phyloP scores from a whole-genome alignment of 192 early-diverging fungal genomes.

The Entomortierella lignicola region DNA sequence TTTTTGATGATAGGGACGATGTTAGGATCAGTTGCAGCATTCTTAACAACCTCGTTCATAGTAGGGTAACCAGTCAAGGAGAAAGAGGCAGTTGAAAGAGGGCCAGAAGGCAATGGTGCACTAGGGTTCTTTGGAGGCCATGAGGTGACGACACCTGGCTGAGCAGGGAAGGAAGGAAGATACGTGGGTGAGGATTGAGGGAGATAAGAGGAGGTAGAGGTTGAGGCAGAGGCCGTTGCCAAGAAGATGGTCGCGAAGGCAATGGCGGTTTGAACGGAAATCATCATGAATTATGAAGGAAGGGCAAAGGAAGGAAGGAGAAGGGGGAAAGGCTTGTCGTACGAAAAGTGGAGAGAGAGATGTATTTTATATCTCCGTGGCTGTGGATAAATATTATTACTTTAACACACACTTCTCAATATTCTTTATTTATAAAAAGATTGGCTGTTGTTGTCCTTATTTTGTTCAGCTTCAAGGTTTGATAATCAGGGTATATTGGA shows the following conservation, averaged over 20 bases:
- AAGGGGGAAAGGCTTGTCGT: too few relatives aligned
- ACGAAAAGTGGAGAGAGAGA: too few relatives aligned
- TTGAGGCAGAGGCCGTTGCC: slow-evolving; percentile 1
- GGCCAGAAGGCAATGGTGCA: slow-evolving; percentile 27
- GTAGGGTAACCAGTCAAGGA: slow-evolving; percentile 36
- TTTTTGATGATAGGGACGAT: slow-evolving; percentile 34
- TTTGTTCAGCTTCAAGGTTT: too few relatives aligned
- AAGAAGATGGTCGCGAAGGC: slow-evolving; percentile 2
- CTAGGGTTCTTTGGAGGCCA: slow-evolving; percentile 18
- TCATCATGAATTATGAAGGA: not conserved
- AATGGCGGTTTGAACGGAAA: slow-evolving; percentile 6
- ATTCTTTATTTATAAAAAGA: too few relatives aligned
- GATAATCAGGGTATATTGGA: too few relatives aligned
- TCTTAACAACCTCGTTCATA: slow-evolving; percentile 9
- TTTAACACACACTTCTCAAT: too few relatives aligned
- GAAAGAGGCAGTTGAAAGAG: slow-evolving; percentile 22
- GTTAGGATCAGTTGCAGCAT: slow-evolving; percentile 35
- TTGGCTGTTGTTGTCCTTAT: too few relatives aligned
- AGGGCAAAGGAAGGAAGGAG: too few relatives aligned
- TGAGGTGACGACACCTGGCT: not conserved
- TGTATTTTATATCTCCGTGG: too few relatives aligned
- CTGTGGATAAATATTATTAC: too few relatives aligned
- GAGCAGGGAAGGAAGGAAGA: slow-evolving; percentile 22
- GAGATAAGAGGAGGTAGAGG: slow-evolving; percentile 3
- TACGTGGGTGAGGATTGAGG: slow-evolving; percentile 38